Evolutionary conservation across 2,329 filamentous ascomycete species (phyloP).

Genomic region (Raffaelea ambrosiae): DNA sequence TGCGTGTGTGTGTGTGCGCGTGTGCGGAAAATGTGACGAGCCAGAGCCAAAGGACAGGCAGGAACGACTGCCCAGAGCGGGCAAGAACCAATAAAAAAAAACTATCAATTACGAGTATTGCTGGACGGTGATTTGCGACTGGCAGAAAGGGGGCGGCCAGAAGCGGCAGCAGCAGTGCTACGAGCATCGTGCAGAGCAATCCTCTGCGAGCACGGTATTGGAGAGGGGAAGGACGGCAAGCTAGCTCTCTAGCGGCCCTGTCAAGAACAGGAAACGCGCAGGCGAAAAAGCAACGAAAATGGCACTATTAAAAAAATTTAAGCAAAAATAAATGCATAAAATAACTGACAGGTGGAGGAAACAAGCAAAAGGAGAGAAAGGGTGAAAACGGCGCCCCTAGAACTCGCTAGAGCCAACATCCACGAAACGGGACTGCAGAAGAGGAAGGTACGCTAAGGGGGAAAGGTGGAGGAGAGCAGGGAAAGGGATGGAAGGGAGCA

Average conservation of each 20-base stretch:
- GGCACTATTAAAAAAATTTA: not conserved
- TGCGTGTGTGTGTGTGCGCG: too few species aligned
- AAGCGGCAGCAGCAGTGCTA: too few species aligned
- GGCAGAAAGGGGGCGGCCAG: too few species aligned
- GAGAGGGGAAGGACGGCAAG: not conserved
- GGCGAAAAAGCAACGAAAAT: not conserved
- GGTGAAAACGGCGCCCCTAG: not conserved
- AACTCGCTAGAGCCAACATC: not conserved
- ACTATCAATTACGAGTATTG: too few species aligned
- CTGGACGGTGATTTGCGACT: too few species aligned
- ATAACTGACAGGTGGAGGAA: not conserved
- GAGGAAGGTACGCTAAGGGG: constrained; percentile 5
- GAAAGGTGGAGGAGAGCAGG: not conserved
- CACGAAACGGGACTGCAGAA: constrained; percentile 1
- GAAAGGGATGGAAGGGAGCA: too few species aligned
- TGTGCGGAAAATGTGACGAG: too few species aligned
- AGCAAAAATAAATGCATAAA: not conserved
- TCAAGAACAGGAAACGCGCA: not conserved
- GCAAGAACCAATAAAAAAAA: too few species aligned
- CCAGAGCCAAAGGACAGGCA: too few species aligned
- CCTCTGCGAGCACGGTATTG: too few species aligned
- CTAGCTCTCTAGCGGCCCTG: not conserved
- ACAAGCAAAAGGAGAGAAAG: not conserved
- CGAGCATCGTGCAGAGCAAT: too few species aligned
- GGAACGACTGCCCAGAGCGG: too few species aligned